These are phyloP conservation scores for Pseudozyma thailandica DNA, from an alignment of 1,284 basidiomycete genomes.

Conservation along the genomic window DNA sequence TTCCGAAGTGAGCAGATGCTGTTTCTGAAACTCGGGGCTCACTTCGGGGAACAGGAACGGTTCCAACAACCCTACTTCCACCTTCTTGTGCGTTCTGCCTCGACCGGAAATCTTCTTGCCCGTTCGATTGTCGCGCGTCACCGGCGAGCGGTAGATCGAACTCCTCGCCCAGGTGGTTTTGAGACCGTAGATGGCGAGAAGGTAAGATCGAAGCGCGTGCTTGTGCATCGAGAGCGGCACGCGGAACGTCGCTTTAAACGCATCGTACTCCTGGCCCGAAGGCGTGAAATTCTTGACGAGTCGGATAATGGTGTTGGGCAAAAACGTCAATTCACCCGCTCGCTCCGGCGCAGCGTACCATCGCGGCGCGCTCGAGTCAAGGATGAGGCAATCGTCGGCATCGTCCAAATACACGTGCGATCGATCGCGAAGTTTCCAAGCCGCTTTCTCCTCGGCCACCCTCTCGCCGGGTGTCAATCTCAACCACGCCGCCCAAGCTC, in stretches of 20 bases:
- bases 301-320: slow-evolving; percentile 86
- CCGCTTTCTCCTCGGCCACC: slow-evolving; percentile 50
- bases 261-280: slow-evolving; percentile 83
- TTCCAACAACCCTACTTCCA: slow-evolving; percentile 66
- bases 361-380: slow-evolving; percentile 44
- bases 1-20: slow-evolving; percentile 50
- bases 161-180: slow-evolving; percentile 92
- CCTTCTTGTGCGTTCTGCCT: slow-evolving; percentile 62
- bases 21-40: slow-evolving; percentile 48
- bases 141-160: slow-evolving; percentile 76
- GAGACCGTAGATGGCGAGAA: slow-evolving; percentile 78
- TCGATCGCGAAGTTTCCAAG: slow-evolving; percentile 63
- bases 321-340: slow-evolving; percentile 80
- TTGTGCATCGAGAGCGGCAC: slow-evolving; percentile 85
- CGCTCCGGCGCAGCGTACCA: slow-evolving; percentile 62
- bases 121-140: slow-evolving; percentile 66
- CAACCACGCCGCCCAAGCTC: slow-evolving; percentile 61
- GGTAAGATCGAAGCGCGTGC: slow-evolving; percentile 87
- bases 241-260: slow-evolving; percentile 92
- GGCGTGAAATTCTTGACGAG: slow-evolving; percentile 86
- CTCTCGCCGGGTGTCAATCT: slow-evolving; percentile 39
- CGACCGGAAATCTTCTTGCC: slow-evolving; percentile 71
- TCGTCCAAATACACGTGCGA: slow-evolving; percentile 64
- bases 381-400: slow-evolving; percentile 48
- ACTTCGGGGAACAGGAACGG: slow-evolving; percentile 66